Evolutionary conservation across 805 yeast genomes (phyloP).

Genomic region (Suhomyces xylopsoci): DNA sequence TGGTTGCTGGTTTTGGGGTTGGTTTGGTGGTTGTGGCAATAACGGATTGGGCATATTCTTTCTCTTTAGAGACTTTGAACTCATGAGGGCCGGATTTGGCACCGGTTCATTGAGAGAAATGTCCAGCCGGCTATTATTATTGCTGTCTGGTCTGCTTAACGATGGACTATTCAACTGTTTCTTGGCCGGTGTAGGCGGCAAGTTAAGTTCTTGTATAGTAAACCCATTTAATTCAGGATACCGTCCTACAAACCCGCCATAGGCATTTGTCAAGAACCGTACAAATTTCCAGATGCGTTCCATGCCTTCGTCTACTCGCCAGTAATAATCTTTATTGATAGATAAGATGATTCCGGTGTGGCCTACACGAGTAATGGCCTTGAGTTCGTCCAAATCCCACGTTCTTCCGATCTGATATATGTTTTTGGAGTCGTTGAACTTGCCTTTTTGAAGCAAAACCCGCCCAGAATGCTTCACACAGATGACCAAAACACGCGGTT

Average conservation of each 20-base stretch:
- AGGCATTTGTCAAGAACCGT: slow-evolving; percentile 29
- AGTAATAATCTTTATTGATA: slow-evolving; percentile 77
- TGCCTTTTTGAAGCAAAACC: slow-evolving; percentile 78
- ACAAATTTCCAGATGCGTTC: slow-evolving; percentile 36
- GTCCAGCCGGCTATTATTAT: slow-evolving; percentile 1
- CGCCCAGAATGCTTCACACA: slow-evolving; percentile 66
- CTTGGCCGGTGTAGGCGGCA: slow-evolving; percentile 24
- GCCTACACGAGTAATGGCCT: slow-evolving; percentile 49
- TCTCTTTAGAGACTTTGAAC: slow-evolving; percentile 20
- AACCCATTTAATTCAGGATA: slow-evolving; percentile 37
- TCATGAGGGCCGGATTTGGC: slow-evolving; percentile 19
- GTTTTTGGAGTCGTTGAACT: slow-evolving; percentile 65
- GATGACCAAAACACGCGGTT: slow-evolving; percentile 58
- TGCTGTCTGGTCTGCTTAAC: background rate
- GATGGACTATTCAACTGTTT: slow-evolving; percentile 4
- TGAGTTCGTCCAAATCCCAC: slow-evolving; percentile 79
- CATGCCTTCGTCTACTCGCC: slow-evolving; percentile 49
- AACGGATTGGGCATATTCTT: slow-evolving; percentile 22
- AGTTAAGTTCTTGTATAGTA: slow-evolving; percentile 30
- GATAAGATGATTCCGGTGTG: slow-evolving; percentile 56
- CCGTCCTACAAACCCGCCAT: slow-evolving; percentile 33
- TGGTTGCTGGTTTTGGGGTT: slow-evolving; percentile 4
- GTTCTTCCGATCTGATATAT: slow-evolving; percentile 87
- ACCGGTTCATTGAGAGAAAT: slow-evolving; percentile 17
- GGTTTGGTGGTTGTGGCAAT: slow-evolving; percentile 15